A percentile compares a stretch with the other conserved stretches of the same genome.
Evolutionary conservation across 805 yeast genomes (phyloP).

Genomic region (Blastobotrys peoriensis): DNA sequence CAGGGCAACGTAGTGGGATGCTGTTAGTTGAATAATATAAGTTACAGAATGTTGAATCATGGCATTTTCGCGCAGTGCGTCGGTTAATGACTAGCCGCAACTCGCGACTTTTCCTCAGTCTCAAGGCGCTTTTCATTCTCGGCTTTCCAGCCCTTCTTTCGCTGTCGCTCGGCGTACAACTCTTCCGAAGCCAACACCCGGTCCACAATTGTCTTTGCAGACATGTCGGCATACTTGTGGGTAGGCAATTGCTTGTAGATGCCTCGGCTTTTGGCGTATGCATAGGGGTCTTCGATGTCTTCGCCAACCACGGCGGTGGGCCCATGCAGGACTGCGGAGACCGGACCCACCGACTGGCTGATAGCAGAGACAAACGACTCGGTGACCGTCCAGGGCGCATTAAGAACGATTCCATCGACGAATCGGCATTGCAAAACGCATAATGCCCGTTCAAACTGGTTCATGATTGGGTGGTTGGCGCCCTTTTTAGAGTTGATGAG

Average conservation of each 20-base stretch:
- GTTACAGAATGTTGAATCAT: too few relatives aligned
- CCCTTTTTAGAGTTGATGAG: slow-evolving; percentile 53
- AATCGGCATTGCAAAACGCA: slow-evolving; percentile 85
- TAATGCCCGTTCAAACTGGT: slow-evolving; percentile 72
- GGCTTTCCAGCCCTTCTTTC: slow-evolving; percentile 76
- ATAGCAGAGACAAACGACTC: slow-evolving; percentile 35
- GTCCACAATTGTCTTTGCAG: slow-evolving; percentile 63
- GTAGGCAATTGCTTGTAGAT: slow-evolving; percentile 40
- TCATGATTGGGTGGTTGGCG: slow-evolving; percentile 76
- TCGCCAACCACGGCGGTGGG: slow-evolving; percentile 41
- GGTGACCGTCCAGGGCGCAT: slow-evolving; percentile 55
- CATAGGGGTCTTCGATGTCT: slow-evolving; percentile 34
- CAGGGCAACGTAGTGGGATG: too few relatives aligned
- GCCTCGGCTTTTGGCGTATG: slow-evolving; percentile 29
- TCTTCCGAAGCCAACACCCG: slow-evolving; percentile 66
- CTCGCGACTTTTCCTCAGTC: neutral
- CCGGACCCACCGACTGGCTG: slow-evolving; percentile 30
- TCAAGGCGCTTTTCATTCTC: slow-evolving; percentile 40
- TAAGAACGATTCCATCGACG: slow-evolving; percentile 72
- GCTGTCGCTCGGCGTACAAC: slow-evolving; percentile 80
- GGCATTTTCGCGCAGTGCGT: too few relatives aligned
- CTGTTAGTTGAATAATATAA: too few relatives aligned
- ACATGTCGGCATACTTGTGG: slow-evolving; percentile 60
- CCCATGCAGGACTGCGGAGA: slow-evolving; percentile 49
- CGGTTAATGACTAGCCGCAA: too few relatives aligned